Percentiles rank a stretch among this genome's conserved stretches.
phyloP scores from a whole-genome alignment of 306 rosid species.

The Citrullus mucosospermus region DNA sequence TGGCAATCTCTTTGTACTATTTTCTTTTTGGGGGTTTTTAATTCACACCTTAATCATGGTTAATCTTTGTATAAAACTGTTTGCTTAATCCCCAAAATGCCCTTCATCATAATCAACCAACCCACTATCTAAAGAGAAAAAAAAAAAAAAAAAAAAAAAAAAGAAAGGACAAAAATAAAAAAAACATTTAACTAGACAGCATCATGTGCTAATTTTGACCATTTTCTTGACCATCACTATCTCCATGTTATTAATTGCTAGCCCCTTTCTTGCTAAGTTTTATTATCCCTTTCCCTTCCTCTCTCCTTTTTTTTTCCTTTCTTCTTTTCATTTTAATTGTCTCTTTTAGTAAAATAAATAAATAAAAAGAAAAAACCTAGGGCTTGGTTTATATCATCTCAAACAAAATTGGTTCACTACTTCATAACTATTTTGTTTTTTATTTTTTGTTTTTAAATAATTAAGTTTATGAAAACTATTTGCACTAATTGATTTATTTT shows the following conservation, averaged over 20 bases:
- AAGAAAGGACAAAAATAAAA: neutral
- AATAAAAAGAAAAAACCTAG: neutral
- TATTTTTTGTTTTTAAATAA: too few relatives aligned
- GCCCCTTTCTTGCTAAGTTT: neutral
- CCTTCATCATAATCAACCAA: slow-evolving; percentile 1
- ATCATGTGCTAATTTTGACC: slow-evolving; percentile 12
- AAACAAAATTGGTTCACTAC: neutral
- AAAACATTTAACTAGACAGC: slow-evolving; percentile 1
- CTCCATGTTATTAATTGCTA: neutral
- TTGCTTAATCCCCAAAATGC: neutral
- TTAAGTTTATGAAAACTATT: too few relatives aligned
- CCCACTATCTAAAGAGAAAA: neutral
- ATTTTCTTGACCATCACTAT: slow-evolving; percentile 15
- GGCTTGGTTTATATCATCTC: neutral
- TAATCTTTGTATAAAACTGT: slow-evolving; percentile 1
- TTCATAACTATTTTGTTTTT: too few relatives aligned
- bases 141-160: neutral
- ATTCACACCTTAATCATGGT: slow-evolving; percentile 10
- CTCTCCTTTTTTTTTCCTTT: neutral
- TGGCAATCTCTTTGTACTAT: slow-evolving; percentile 17
- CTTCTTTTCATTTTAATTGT: neutral
- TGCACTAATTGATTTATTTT: too few relatives aligned
- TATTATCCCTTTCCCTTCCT: neutral
- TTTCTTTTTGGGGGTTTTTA: neutral
- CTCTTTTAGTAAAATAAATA: neutral